phyloP scores from a whole-genome alignment of 2,329 filamentous ascomycete genomes.

The Fusarium humuli region DNA sequence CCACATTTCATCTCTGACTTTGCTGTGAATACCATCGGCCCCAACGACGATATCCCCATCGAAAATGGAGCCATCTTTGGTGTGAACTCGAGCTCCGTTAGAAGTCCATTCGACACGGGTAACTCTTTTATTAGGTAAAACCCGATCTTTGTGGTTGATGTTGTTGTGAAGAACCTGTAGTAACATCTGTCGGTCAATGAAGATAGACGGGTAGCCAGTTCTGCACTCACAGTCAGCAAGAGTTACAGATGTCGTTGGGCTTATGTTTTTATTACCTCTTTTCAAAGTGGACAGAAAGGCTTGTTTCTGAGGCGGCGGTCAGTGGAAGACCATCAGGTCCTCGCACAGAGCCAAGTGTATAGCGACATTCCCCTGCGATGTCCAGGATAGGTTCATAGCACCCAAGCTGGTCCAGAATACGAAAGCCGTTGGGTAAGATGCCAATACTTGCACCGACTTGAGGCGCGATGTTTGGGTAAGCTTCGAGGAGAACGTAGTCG shows the following conservation, averaged over 20 bases:
- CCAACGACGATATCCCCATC: not conserved
- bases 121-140: not conserved
- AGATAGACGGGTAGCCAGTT: not conserved
- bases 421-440: conserved; percentile 2
- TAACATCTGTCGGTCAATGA: conserved; percentile 3
- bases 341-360: not conserved
- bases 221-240: not conserved
- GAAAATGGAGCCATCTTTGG: not conserved
- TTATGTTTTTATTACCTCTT: not conserved
- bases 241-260: too few relatives aligned
- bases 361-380: not conserved
- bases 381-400: not conserved
- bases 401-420: not conserved
- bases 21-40: conserved; percentile 1
- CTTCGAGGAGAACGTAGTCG: not conserved
- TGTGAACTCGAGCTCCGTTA: not conserved
- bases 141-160: not conserved
- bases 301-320: not conserved
- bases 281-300: not conserved
- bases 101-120: not conserved
- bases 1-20: not conserved
- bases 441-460: conserved; percentile 8
- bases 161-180: not conserved
- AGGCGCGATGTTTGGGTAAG: not conserved
- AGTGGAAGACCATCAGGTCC: not conserved